Percentiles rank a stretch among this genome's conserved stretches.
Evolutionary conservation across 441 rosid species (phyloP).

Genomic region (Brassica balearica): DNA sequence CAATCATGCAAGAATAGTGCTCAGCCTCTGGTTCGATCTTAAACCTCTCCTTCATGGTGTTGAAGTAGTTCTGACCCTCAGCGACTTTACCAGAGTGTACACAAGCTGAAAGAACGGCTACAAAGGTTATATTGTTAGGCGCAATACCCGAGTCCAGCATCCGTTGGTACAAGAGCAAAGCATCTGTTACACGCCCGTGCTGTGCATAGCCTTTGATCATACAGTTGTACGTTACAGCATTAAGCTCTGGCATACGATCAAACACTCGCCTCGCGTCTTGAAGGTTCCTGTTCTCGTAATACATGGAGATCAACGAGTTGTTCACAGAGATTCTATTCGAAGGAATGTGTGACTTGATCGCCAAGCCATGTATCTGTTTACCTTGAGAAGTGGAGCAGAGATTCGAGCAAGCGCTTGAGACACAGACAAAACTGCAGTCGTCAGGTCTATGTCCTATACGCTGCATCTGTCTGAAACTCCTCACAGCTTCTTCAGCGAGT

Average conservation of each 20-base stretch:
- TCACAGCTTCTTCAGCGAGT: constrained; percentile 71
- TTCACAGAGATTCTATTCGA: constrained; percentile 68
- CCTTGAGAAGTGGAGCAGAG: constrained; percentile 81
- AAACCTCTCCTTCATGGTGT: constrained; percentile 68
- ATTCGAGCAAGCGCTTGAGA: constrained; percentile 71
- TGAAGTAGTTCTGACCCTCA: constrained; percentile 67
- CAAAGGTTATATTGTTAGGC: constrained; percentile 80
- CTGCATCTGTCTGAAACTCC: constrained; percentile 65
- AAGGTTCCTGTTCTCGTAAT: constrained; percentile 76
- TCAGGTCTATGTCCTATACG: constrained; percentile 68
- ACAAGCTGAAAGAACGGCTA: constrained; percentile 86
- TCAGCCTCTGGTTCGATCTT: constrained; percentile 83
- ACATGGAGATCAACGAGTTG: constrained; percentile 76
- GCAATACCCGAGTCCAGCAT: constrained; percentile 63
- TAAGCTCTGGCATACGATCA: constrained; percentile 73
- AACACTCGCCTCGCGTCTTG: constrained; percentile 64
- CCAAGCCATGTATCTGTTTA: constrained; percentile 76
- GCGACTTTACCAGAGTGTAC: constrained; percentile 78
- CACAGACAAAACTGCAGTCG: constrained; percentile 86
- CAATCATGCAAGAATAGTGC: constrained; percentile 91
- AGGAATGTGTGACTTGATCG: constrained; percentile 67
- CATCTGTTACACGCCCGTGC: constrained; percentile 68
- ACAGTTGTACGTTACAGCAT: constrained; percentile 70
- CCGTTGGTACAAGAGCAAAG: constrained; percentile 58
- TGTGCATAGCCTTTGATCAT: constrained; percentile 87